phyloP scores from a whole-genome alignment of 225 moss, liverwort and hornwort species.

The Antitrichia curtipendula region DNA sequence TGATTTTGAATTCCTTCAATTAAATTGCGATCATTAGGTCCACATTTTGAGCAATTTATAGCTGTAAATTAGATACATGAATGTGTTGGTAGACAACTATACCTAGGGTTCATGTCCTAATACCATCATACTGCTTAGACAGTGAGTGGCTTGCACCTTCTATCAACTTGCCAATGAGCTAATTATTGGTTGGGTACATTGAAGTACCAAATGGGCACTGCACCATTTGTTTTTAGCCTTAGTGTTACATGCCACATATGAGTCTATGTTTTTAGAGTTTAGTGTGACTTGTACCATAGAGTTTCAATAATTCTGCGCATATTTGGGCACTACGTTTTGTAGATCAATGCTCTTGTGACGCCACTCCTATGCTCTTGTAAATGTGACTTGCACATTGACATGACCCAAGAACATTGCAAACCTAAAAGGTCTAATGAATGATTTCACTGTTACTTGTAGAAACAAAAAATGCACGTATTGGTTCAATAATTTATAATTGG shows the following conservation, averaged over 20 bases:
- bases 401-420: accelerated
- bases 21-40: background rate
- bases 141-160: background rate
- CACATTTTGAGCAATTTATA: background rate
- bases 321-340: background rate
- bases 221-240: background rate
- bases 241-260: background rate
- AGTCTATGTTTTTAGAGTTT: background rate
- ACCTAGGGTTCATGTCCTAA: background rate
- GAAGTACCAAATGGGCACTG: background rate
- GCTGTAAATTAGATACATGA: background rate
- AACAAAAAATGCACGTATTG: background rate
- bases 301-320: background rate
- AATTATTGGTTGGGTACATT: background rate
- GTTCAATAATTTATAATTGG: background rate
- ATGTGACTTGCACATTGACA: background rate
- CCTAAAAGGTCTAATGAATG: background rate
- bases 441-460: background rate
- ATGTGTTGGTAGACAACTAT: background rate
- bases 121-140: background rate
- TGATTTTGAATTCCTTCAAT: background rate
- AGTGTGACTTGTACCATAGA: background rate
- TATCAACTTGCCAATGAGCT: background rate
- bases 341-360: background rate
- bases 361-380: background rate